phyloP scores from a whole-genome alignment of 495 filamentous ascomycete species.

The Hypoxylon crocopeplum region DNA sequence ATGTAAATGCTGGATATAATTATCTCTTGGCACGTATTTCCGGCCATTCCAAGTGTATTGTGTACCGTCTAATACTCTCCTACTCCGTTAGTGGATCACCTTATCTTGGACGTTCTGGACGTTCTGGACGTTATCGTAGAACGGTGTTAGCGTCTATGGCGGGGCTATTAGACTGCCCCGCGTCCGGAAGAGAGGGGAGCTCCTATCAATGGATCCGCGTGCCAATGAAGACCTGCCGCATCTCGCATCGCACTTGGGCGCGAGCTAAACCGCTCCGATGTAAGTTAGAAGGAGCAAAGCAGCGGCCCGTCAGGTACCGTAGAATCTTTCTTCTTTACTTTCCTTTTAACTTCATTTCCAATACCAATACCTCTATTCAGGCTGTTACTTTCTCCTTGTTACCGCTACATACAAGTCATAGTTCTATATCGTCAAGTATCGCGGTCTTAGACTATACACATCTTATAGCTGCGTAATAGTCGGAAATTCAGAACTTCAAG shows the following conservation, averaged over 20 bases:
- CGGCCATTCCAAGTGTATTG: conserved; percentile 20
- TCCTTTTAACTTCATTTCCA: too few relatives aligned
- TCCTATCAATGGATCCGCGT: conserved; percentile 11
- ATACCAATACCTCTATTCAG: too few relatives aligned
- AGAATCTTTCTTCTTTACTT: too few relatives aligned
- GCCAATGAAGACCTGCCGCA: conserved; percentile 20
- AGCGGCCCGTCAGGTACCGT: too few relatives aligned
- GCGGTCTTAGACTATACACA: too few relatives aligned
- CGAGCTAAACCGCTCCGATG: conserved; percentile 12
- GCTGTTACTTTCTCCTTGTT: too few relatives aligned
- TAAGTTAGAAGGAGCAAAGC: not conserved
- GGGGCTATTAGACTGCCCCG: conserved; percentile 8
- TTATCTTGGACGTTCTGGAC: conserved; percentile 4
- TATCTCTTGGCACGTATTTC: conserved; percentile 35
- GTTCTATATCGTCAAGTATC: too few relatives aligned
- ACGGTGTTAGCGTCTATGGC: not conserved
- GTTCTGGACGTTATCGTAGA: not conserved
- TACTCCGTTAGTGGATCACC: not conserved
- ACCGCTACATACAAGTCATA: too few relatives aligned
- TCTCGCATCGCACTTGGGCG: conserved; percentile 6
- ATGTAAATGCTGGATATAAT: conserved; percentile 9
- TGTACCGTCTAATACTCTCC: too few relatives aligned
- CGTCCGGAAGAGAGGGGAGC: conserved; percentile 9
- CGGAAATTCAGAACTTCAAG: too few relatives aligned
- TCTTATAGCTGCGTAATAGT: too few relatives aligned